Evolutionary conservation across 1,284 basidiomycete genomes (phyloP), one percentile per base, ranked within the genome.

Genomic region (Heterobasidion irregulare): DNA sequence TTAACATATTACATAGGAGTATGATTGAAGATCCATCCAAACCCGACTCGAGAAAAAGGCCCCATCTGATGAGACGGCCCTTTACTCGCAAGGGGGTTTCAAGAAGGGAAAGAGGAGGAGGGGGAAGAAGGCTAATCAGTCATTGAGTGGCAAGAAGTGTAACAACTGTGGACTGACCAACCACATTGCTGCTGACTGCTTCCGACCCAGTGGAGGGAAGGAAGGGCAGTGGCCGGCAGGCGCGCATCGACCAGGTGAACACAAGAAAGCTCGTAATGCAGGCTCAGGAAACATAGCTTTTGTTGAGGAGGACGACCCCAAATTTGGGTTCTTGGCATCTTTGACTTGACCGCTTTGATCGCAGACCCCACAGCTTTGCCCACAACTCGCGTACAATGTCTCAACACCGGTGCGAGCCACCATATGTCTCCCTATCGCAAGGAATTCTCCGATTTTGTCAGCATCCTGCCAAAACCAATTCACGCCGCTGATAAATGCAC

Each of bases 1-100:
- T 52, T 44, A 47, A 10, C 52, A 56, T 8, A 50, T 61, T 15
- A 58, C 47, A 6, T 57, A 60, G 6, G 56, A 63, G 35, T 61
- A 63, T 18, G 18, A 18, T 18, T 2, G 2, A 18, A 18, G 18
- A 18, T 18, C 18, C 18, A 18, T 18, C 18, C 18, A 18, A 18
- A 18, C 18, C 18, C 18, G 18, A 18, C 18, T 18, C 18, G 2
- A 18, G 18, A 18, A 18, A 2, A 18, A 18, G 18, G 18, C 18
- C 18, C 18, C 2, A 18, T 18, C 18, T 18, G 2, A 18, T 2
- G 2, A 18, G 18, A 18, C 2, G 18, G 18, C 18, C 18, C 18
- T 18, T 18, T 18, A 18, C 18, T 18, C 2, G 18, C 18, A 18
- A 18, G 18, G 18, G 18, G 18, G 18, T 18, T 18, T 18, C 18